These are phyloP conservation scores for Pseudopyrenochaeta lycopersici DNA, from an alignment of 2,329 filamentous ascomycete species.

Conservation along the genomic window DNA sequence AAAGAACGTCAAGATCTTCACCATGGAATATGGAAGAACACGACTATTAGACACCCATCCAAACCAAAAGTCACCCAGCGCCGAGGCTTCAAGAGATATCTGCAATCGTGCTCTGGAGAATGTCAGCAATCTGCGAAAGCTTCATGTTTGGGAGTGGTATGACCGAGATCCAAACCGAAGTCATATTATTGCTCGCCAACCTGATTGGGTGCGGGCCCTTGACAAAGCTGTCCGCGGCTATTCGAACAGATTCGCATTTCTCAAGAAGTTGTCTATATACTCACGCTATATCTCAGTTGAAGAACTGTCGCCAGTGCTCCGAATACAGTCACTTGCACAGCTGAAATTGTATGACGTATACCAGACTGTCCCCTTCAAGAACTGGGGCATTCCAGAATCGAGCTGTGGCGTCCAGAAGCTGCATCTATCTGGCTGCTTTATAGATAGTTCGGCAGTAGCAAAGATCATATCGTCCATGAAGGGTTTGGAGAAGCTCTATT, in stretches of 20 bases:
- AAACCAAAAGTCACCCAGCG: no score
- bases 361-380: conserved; percentile 1
- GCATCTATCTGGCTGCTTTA: not conserved
- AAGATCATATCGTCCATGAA: conserved; percentile 10
- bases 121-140: no score
- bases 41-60: no score
- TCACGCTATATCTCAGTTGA: not conserved
- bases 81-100: no score
- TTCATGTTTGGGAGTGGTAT: no score
- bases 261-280: not conserved
- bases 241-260: conserved; percentile 5
- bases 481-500: conserved; percentile 4
- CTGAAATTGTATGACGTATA: not conserved
- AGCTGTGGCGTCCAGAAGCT: conserved; percentile 6
- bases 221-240: not conserved
- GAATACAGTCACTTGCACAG: conserved; percentile 4
- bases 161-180: no score
- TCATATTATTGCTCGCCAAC: not conserved
- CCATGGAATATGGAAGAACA: no score
- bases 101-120: no score
- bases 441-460: conserved; percentile 6
- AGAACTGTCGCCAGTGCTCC: conserved; percentile 1
- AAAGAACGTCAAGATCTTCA: not conserved
- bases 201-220: conserved; percentile 3
- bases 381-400: conserved; percentile 7